Base-by-base conservation (phyloP, 257 asterid genomes). In the Solanum chilense region DNA sequence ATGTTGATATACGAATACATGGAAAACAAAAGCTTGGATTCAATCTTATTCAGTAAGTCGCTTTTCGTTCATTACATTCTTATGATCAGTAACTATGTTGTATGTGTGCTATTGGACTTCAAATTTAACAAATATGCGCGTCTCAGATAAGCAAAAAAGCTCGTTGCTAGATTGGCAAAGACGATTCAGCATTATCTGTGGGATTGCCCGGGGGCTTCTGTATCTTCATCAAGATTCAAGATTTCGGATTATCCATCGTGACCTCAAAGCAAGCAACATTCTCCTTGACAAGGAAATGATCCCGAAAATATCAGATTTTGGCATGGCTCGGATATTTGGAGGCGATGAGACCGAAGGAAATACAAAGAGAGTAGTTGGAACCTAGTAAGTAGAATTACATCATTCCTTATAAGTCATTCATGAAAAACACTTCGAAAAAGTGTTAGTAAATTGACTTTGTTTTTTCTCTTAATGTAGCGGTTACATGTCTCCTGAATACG, bases 401-500 rank as follows among this genome's bases (percentile, higher is more conserved):
- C 27, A 16, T 78, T 5, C 52, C 31, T 60, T 20, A 21, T 31
- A 8, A 47, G 58, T 2, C 52, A 11, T 47, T 31, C 64, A 25
- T 31, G 47, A 7, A 62, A 7, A 45, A 18, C 11, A 11, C n/a
- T 62, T 45, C 1, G 52, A 66, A 44, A 21, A 39, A 71, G 49
- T 82, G 29, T 60, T 23, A 18, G 69, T 73, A 42, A 45, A 23
- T 35, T 52, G 7, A 12, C 7, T 33, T 62, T 41, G 39, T 45
- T 15, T 7, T 62, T n/a, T 49, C 37, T 44, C 16, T 41, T 4
- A 13, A 0, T 88, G 89, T 90, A 92, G 95, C 27, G 95, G 93
- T 71, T 92, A 90, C 84, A 92, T 91, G 95, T 86, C 95, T 49
- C 95, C 95, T 6, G 93, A 92, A 83, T 92, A 93, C 14, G 93